Percentiles rank a stretch among this genome's conserved stretches.
Evolutionary conservation across 768 basidiomycete genomes (phyloP).

Genomic region (Rhizopogon vulgaris): DNA sequence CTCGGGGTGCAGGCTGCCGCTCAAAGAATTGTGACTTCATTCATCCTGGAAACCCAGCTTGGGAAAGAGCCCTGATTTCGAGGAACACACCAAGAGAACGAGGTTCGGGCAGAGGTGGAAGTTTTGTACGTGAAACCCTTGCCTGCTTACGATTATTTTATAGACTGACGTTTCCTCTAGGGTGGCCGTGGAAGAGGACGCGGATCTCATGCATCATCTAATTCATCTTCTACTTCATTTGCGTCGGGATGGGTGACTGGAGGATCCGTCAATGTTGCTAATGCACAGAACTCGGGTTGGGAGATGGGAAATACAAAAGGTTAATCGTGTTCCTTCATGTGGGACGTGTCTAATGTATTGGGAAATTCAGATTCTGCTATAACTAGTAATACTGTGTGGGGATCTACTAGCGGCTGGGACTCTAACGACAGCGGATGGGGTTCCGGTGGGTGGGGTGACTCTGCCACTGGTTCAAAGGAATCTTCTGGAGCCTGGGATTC

Average conservation of each 20-base stretch:
- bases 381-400: background rate
- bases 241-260: slow-evolving; percentile 5
- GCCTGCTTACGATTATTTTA: background rate
- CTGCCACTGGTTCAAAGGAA: background rate
- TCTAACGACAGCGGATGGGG: background rate
- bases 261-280: background rate
- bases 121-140: slow-evolving; percentile 8
- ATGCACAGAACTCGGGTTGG: background rate
- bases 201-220: slow-evolving; percentile 1
- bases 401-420: slow-evolving; percentile 5
- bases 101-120: slow-evolving; percentile 11
- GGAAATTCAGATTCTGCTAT: background rate
- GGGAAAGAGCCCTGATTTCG: slow-evolving; percentile 14
- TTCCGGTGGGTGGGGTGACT: background rate
- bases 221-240: background rate
- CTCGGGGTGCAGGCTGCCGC: slow-evolving; percentile 21
- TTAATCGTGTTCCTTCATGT: background rate
- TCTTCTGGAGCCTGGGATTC: background rate
- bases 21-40: slow-evolving; percentile 21
- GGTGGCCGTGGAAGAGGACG: slow-evolving; percentile 2
- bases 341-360: background rate
- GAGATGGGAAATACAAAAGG: background rate
- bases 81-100: slow-evolving; percentile 4
- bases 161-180: slow-evolving; percentile 1
- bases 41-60: slow-evolving; percentile 23